phyloP scores from a whole-genome alignment of 116 monocot species.

The Zostera marina region DNA sequence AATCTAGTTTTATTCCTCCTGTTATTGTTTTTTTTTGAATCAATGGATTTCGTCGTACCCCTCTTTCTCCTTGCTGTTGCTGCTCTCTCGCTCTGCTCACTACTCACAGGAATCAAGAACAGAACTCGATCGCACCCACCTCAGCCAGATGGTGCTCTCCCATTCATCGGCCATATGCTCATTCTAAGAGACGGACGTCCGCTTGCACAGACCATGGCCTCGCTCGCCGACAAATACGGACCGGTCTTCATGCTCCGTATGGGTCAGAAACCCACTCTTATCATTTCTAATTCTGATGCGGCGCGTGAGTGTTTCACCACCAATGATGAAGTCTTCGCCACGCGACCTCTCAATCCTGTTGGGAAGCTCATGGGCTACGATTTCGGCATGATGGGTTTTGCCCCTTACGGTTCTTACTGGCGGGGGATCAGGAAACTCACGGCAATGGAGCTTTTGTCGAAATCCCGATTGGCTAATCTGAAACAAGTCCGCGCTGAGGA shows the following conservation, averaged over 20 bases:
- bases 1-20: no score
- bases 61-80: no score
- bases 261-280: conserved; percentile 9
- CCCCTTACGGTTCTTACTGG: conserved; percentile 26
- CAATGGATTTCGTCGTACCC: no score
- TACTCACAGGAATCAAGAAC: no score
- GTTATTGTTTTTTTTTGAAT: no score
- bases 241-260: conserved; percentile 19
- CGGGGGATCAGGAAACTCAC: conserved; percentile 16
- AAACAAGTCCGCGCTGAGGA: conserved; percentile 6
- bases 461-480: conserved; percentile 8
- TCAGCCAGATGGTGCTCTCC: conserved; percentile 12
- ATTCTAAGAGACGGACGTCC: conserved; percentile 5
- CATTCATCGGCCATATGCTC: conserved; percentile 27
- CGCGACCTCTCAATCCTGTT: conserved; percentile 10
- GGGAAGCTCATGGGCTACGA: conserved; percentile 15
- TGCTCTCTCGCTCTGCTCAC: no score
- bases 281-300: conserved; percentile 8
- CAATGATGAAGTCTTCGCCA: conserved; percentile 17
- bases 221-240: conserved; percentile 16
- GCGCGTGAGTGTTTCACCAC: conserved; percentile 18
- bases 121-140: conserved; percentile 2
- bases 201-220: conserved; percentile 7
- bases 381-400: conserved; percentile 17
- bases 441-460: conserved; percentile 20